phyloP scores from a whole-genome alignment of 2,329 filamentous ascomycete genomes.

The Trichoderma gracile region DNA sequence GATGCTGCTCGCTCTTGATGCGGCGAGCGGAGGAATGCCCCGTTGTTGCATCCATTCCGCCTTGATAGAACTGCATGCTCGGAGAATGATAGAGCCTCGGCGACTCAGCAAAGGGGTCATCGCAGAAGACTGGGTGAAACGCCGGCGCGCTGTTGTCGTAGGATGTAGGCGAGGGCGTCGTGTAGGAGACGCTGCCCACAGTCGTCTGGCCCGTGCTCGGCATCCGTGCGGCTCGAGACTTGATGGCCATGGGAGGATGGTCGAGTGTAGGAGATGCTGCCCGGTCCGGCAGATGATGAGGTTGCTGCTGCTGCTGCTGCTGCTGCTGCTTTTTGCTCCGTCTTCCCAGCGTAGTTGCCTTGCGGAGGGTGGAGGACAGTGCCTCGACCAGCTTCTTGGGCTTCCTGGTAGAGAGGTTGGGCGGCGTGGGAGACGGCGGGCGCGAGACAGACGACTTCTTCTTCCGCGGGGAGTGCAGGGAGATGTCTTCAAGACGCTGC shows the following conservation, averaged over 20 bases:
- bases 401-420: conserved; percentile 36
- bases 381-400: conserved; percentile 46
- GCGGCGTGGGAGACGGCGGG: conserved; percentile 39
- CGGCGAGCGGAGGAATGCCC: conserved; percentile 41
- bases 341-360: conserved; percentile 41
- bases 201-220: conserved; percentile 28
- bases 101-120: conserved; percentile 43
- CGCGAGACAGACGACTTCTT: conserved; percentile 35
- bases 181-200: conserved; percentile 25
- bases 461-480: conserved; percentile 42
- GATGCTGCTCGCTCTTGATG: conserved; percentile 37
- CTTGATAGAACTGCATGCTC: conserved; percentile 37
- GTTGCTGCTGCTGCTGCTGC: background rate
- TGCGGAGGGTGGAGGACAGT: conserved; percentile 45
- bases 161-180: conserved; percentile 32
- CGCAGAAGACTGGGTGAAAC: conserved; percentile 42
- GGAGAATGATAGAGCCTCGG: conserved; percentile 30
- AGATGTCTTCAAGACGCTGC: conserved; percentile 50
- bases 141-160: conserved; percentile 33
- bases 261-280: conserved; percentile 39
- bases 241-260: conserved; percentile 38
- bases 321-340: conserved; percentile 34
- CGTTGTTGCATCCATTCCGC: conserved; percentile 40
- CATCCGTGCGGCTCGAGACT: conserved; percentile 35
- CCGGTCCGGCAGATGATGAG: conserved; percentile 26